Evolutionary conservation across 352 stramenopile species (phyloP).

Genomic region (Pythium rishiriense): DNA sequence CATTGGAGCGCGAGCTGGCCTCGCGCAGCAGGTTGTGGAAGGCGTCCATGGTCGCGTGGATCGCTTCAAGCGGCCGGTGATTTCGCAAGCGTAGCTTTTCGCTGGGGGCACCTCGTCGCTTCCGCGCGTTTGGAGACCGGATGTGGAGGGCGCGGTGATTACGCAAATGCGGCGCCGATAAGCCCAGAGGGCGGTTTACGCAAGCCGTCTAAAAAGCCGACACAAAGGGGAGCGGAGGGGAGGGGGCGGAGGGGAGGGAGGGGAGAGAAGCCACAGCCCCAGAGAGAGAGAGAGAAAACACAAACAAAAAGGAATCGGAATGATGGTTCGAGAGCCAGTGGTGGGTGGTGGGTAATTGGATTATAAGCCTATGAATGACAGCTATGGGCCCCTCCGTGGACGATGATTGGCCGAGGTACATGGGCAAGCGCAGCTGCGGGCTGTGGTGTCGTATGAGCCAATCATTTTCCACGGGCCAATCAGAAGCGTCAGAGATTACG

Average conservation of each 20-base stretch:
- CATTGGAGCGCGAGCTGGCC: conserved; percentile 53
- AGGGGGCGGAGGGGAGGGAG: background rate
- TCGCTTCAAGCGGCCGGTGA: conserved; percentile 15
- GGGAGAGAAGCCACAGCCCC: background rate
- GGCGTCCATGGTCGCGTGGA: conserved; percentile 49
- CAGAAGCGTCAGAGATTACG: conserved; percentile 21
- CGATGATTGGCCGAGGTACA: conserved; percentile 19
- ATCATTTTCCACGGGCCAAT: conserved; percentile 29
- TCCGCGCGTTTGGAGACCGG: background rate
- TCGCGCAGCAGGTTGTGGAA: conserved; percentile 81
- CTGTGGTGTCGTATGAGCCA: conserved; percentile 27
- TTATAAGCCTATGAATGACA: conserved; percentile 9
- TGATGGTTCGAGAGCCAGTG: conserved; percentile 18
- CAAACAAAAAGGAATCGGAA: background rate
- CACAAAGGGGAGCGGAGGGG: background rate
- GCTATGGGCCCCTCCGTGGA: conserved; percentile 1
- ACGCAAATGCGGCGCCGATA: conserved; percentile 18
- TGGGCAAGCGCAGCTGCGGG: background rate
- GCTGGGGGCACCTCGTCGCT: background rate
- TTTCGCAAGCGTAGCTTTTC: conserved; percentile 12
- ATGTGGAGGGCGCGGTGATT: conserved; percentile 22
- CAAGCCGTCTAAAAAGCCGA: conserved; percentile 18
- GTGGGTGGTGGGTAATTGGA: background rate
- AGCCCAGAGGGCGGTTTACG: conserved; percentile 23
- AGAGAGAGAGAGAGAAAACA: conserved; percentile 1